Base-by-base conservation (phyloP, 331 rosid species). In the Rhamnella rubrinervis region DNA sequence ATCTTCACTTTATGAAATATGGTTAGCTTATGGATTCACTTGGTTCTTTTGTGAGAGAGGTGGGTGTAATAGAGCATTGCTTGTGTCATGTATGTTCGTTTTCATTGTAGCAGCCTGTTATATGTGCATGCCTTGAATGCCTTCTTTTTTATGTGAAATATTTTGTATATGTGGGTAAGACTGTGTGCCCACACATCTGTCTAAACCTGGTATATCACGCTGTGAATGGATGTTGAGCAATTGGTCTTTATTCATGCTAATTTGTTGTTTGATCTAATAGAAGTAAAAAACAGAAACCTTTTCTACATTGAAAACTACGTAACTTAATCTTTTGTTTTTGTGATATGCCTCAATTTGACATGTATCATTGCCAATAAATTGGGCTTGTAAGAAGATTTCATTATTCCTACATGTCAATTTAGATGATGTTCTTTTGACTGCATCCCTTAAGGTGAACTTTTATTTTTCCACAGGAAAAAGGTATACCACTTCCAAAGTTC, bases 401-500 rank as follows among this genome's bases (percentile, higher is more conserved):
- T 60, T 68, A 16, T 68, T 13, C 61, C 18, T 58, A 35, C 41
- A 19, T 37, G 58, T 61, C 59, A 70, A 28, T 66, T 70, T 39
- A 13, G 56, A 13, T 55, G 13, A 23, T 14, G 13, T 35, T 14
- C 39, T 66, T 51, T 35, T 41, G 37, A 55, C 41, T 66, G 41
- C 35, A 19, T 60, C 40, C 52, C 41, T 25, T n/a, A 23, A 41
- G 15, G 44, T 19, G 31, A 67, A 67, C 37, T 70, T 56, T 64
- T 46, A 46, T 4, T 55, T 61, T 77, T 35, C 39, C 20, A 10
- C 71, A 86, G 92, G 92, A 87, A 46, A 83, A 77, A 50, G 88
- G 83, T 68, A 82, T 71, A 41, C 79, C 96, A 35, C 63, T 90
- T 38, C 96, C 96, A 8, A 90, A 90, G 84, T 91, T 91, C 61